These are phyloP conservation scores for Boletellus ananas DNA, from an alignment of 768 basidiomycete genomes.

Conservation along the genomic window DNA sequence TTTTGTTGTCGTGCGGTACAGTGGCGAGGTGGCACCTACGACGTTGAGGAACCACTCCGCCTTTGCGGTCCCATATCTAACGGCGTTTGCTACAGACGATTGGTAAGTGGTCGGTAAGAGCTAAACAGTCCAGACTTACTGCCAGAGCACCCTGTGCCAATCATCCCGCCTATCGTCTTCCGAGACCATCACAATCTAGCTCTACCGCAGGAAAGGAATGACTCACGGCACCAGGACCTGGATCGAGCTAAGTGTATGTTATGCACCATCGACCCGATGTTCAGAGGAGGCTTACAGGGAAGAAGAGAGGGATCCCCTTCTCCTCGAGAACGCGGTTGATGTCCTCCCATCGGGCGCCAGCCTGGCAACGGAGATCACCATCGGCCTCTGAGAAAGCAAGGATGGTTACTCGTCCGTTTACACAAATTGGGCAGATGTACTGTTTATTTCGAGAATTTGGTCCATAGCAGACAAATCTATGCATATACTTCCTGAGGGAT, in stretches of 20 bases:
- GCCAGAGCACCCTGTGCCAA: constrained; percentile 81
- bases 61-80: constrained; percentile 83
- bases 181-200: constrained; percentile 8
- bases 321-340: constrained; percentile 67
- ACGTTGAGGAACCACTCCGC: constrained; percentile 85
- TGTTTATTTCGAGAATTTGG: constrained; percentile 54
- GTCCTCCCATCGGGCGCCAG: constrained; percentile 76
- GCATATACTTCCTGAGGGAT: constrained; percentile 56
- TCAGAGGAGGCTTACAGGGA: constrained; percentile 54
- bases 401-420: background rate
- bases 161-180: constrained; percentile 85
- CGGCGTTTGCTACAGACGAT: constrained; percentile 58
- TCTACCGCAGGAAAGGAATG: background rate
- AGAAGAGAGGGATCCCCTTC: constrained; percentile 75
- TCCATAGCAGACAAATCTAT: constrained; percentile 68
- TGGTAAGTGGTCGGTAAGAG: background rate
- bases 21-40: constrained; percentile 37
- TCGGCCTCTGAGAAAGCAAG: constrained; percentile 50
- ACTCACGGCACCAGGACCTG: constrained; percentile 65
- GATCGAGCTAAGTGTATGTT: constrained; percentile 50
- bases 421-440: constrained; percentile 31
- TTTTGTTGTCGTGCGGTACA: background rate
- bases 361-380: constrained; percentile 71
- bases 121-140: constrained; percentile 44
- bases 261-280: background rate